Percentiles rank a stretch among this genome's conserved stretches.
phyloP scores from a whole-genome alignment of 2,329 filamentous ascomycete genomes.

The Bipolaris oryzae region DNA sequence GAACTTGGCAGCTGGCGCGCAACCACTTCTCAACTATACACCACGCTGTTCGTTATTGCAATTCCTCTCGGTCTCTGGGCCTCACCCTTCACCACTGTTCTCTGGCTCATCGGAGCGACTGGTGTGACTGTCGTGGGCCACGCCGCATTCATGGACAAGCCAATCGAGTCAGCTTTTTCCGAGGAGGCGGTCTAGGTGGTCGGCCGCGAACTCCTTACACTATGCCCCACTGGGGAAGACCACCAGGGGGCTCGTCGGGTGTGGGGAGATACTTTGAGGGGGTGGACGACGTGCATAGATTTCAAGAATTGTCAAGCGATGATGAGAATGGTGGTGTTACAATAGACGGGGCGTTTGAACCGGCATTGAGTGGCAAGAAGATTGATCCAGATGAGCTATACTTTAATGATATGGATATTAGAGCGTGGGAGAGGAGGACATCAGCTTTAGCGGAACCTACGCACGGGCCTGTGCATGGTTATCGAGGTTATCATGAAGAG shows the following conservation, averaged over 20 bases:
- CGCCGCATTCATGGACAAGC: slow-evolving; percentile 95
- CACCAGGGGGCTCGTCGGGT: slow-evolving; percentile 75
- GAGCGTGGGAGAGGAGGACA: slow-evolving; percentile 47
- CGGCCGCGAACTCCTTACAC: slow-evolving; percentile 96
- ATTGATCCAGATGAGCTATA: slow-evolving; percentile 55
- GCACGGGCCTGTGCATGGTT: slow-evolving; percentile 58
- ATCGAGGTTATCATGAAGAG: slow-evolving; percentile 58
- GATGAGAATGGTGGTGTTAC: slow-evolving; percentile 56
- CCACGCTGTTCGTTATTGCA: slow-evolving; percentile 78
- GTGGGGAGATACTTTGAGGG: slow-evolving; percentile 58
- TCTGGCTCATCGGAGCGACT: slow-evolving; percentile 96
- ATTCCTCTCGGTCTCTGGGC: slow-evolving; percentile 85
- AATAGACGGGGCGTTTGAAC: slow-evolving; percentile 49
- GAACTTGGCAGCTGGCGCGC: slow-evolving; percentile 82
- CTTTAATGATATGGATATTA: slow-evolving; percentile 57
- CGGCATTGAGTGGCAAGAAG: slow-evolving; percentile 35
- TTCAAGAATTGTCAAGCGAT: slow-evolving; percentile 70
- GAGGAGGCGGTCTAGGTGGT: slow-evolving; percentile 99
- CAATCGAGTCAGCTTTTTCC: slow-evolving; percentile 99
- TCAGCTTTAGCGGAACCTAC: slow-evolving; percentile 56
- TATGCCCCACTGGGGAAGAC: slow-evolving; percentile 99
- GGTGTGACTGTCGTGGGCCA: slow-evolving; percentile 94
- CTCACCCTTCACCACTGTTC: slow-evolving; percentile 80
- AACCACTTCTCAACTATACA: slow-evolving; percentile 93
- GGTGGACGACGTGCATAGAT: slow-evolving; percentile 55